Conservation (phyloP, 768 basidiomycete species). For the Boletales sp. region DNA sequence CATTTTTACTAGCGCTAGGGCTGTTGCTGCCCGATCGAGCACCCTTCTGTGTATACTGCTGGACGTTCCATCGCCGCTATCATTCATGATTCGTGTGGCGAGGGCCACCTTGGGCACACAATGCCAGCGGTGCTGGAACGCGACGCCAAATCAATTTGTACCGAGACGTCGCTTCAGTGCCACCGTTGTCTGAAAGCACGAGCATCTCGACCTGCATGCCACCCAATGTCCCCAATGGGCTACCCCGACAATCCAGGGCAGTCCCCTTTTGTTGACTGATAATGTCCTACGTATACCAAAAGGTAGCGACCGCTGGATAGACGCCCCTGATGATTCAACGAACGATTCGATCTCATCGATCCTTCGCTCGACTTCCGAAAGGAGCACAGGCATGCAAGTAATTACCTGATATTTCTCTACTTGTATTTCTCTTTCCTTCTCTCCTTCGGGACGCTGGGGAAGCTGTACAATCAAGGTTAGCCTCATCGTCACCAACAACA, state of each 20-base stretch:
- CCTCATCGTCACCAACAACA: conserved; percentile 7
- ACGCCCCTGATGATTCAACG: neutral
- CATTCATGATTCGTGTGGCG: too few species aligned
- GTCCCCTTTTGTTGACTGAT: neutral
- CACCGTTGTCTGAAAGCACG: neutral
- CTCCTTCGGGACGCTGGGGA: neutral
- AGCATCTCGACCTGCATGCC: neutral
- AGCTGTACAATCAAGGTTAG: conserved; percentile 5
- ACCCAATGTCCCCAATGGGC: neutral
- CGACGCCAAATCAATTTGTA: neutral
- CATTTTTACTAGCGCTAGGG: neutral
- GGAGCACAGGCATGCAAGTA: neutral
- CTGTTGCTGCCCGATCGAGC: conserved; percentile 2
- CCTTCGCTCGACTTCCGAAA: neutral
- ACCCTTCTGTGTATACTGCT: neutral
- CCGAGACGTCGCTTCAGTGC: neutral
- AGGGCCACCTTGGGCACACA: too few species aligned
- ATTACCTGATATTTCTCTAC: too few species aligned
- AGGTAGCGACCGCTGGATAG: neutral
- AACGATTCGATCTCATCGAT: neutral
- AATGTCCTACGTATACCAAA: neutral
- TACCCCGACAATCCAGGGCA: neutral
- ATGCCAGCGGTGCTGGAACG: too few species aligned
- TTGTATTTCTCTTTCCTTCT: too few species aligned
- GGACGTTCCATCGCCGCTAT: too few species aligned